Conservation (phyloP, 1,139 yeast species). For the Debaryomyces udenii region DNA sequence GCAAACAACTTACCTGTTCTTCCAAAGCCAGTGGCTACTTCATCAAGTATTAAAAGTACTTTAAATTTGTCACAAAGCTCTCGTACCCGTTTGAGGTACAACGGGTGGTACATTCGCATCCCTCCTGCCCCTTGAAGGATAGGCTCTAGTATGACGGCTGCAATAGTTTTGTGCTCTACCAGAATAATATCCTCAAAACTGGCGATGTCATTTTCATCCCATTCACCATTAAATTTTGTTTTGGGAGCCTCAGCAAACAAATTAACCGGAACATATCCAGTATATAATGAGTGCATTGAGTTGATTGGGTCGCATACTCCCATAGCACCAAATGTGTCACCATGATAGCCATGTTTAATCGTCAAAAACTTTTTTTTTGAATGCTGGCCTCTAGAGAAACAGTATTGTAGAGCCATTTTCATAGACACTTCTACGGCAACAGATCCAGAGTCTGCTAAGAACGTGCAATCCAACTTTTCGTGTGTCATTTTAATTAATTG, state of each 20-base stretch:
- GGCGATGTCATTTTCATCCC: conserved; percentile 23
- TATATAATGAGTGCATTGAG: conserved; percentile 30
- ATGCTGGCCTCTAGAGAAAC: conserved; percentile 17
- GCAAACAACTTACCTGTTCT: conserved; percentile 23
- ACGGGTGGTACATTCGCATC: conserved; percentile 30
- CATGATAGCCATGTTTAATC: conserved; percentile 26
- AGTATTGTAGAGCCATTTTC: conserved; percentile 16
- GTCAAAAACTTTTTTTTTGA: conserved; percentile 22
- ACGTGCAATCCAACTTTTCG: conserved; percentile 23
- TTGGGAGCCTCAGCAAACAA: conserved; percentile 27
- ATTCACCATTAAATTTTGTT: conserved; percentile 16
- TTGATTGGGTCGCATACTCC: conserved; percentile 27
- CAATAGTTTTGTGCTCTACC: conserved; percentile 26
- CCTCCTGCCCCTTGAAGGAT: conserved; percentile 44
- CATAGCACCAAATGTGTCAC: conserved; percentile 32
- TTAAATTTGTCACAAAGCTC: conserved; percentile 29
- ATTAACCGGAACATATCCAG: conserved; percentile 27
- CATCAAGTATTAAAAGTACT: conserved; percentile 30
- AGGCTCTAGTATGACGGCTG: conserved; percentile 36
- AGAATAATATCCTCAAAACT: conserved; percentile 24
- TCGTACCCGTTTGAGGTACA: conserved; percentile 27
- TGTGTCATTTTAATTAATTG: conserved; percentile 23
- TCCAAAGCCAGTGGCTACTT: conserved; percentile 26
- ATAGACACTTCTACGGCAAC: conserved; percentile 16
- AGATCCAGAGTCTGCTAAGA: conserved; percentile 25